Evolutionary conservation across 768 basidiomycete genomes (phyloP).

Genomic region (Panaeolus cyanescens): DNA sequence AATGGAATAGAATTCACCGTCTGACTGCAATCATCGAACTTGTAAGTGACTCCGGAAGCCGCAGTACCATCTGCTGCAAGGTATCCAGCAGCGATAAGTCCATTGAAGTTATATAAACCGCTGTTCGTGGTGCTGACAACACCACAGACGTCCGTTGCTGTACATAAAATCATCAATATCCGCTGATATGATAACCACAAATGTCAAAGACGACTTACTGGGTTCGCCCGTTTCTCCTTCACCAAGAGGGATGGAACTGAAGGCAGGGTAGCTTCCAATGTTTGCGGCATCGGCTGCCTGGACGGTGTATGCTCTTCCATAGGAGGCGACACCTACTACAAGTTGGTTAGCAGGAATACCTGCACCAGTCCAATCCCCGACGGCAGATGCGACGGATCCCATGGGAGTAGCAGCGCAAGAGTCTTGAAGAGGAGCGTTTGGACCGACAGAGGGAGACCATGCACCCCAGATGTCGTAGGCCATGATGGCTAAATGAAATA

Average conservation of each 20-base stretch:
- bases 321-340: constrained; percentile 82
- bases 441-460: constrained; percentile 59
- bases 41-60: constrained; percentile 45
- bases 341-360: constrained; percentile 75
- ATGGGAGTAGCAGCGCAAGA: constrained; percentile 61
- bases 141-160: constrained; percentile 58
- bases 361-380: constrained; percentile 73
- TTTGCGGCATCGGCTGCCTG: constrained; percentile 34
- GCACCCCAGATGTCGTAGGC: constrained; percentile 68
- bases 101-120: constrained; percentile 67
- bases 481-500: constrained; percentile 47
- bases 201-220: constrained; percentile 44
- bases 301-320: constrained; percentile 76
- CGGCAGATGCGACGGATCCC: constrained; percentile 78
- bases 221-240: neutral
- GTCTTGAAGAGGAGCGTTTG: constrained; percentile 85
- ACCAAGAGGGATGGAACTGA: constrained; percentile 40
- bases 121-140: constrained; percentile 41
- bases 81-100: constrained; percentile 57
- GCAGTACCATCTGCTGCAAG: constrained; percentile 45
- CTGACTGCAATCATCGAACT: constrained; percentile 69
- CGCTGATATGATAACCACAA: constrained; percentile 60
- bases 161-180: constrained; percentile 32
- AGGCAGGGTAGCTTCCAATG: constrained; percentile 33
- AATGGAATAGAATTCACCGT: constrained; percentile 49